These are phyloP conservation scores for Phyllosticta capitalensis DNA, from an alignment of 2,329 filamentous ascomycete species.

Conservation along the genomic window DNA sequence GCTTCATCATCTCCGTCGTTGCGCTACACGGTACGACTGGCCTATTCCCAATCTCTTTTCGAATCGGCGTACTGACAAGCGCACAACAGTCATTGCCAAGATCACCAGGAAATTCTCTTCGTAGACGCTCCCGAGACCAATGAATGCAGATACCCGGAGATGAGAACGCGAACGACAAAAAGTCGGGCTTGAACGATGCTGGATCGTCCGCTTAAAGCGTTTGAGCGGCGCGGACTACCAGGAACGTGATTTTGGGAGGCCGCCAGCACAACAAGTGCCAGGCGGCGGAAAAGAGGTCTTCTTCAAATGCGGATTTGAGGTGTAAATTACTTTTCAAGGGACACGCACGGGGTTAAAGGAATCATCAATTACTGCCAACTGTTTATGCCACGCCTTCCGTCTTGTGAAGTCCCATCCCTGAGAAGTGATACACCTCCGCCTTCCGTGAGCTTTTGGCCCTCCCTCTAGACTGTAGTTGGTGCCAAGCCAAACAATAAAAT, in stretches of 20 bases:
- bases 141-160: background rate
- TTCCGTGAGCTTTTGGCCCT: no score
- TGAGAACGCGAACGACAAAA: background rate
- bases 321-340: background rate
- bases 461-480: no score
- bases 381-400: no score
- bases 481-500: no score
- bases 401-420: no score
- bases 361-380: background rate
- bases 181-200: background rate
- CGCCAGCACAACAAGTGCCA: background rate
- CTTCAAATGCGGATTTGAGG: background rate
- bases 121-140: background rate
- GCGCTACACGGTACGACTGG: slow-evolving; percentile 77
- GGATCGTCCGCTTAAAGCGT: background rate
- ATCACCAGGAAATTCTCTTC: slow-evolving; percentile 12
- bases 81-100: slow-evolving; percentile 8
- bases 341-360: background rate
- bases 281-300: background rate
- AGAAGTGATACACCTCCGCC: no score
- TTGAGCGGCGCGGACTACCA: no score
- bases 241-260: background rate
- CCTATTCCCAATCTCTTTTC: background rate
- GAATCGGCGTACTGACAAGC: background rate
- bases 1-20: slow-evolving; percentile 98